Base-by-base conservation (phyloP, 495 filamentous ascomycete genomes). In the Xylaria telfairii region DNA sequence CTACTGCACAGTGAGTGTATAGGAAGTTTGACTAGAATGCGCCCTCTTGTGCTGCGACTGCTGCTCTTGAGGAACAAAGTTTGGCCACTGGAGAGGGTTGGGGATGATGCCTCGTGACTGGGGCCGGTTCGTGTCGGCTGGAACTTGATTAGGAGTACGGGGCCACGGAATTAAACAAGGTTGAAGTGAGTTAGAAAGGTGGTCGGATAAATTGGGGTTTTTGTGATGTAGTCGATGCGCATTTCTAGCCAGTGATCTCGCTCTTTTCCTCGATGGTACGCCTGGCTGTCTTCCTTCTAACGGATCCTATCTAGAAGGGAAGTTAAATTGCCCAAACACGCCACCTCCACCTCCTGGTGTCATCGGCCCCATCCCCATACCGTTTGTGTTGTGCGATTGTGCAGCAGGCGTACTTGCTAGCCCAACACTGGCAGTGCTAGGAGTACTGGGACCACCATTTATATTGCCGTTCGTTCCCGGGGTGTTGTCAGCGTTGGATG, bases 401-500 rank as follows among this genome's bases (percentile, higher is more conserved):
- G 88, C 87, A 7, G 85, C 89, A 1, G 87, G 88, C 10, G 88
- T 93, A 80, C 77, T 87, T 51, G 79, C 91, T 53, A 85, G 83
- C 28, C 80, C 85, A 67, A 79, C 85, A 69, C 80, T 85, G 46
- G 68, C 83, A 46, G 79, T 89, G 80, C 90, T 92, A 0, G 92
- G 92, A 10, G 92, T 95, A 77, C 91, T 92, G 13, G 92, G 92
- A 3, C 88, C 91, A 4, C 88, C 91, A 54, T 87, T 84, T 19
- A 81, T 70, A 80, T 85, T 73, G 56, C 87, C 47, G 85, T 87
- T 61, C 82, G 87, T 61, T 84, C 88, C 72, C 3, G 83, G 76
- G n/a, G 78, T 80, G 71, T 67, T 80, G 30, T 77, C 79, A 24
- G 54, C 74, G 59, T 74, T 79, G 47, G 71, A 65, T 63, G 59